Conservation (phyloP, 139 green algal species). For the Picochlorum sp. region DNA sequence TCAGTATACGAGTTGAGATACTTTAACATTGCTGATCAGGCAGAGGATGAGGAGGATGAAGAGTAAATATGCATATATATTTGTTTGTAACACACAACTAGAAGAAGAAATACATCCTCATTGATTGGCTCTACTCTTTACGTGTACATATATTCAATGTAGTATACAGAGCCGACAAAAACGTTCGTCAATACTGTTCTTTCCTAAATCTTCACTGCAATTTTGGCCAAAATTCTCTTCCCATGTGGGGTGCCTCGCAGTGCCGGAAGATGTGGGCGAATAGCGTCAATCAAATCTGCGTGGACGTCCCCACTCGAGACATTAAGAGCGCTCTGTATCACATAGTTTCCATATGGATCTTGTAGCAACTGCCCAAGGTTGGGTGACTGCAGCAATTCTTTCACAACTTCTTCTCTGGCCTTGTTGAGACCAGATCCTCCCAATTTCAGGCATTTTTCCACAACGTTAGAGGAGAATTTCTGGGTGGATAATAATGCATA, state of each 20-base stretch:
- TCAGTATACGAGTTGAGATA: constrained; percentile 95
- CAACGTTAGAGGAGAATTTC: constrained; percentile 97
- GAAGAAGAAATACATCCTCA: not conserved
- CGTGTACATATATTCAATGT: constrained; percentile 1
- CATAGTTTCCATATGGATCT: constrained; percentile 94
- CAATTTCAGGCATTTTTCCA: constrained; percentile 98
- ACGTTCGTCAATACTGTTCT: not conserved
- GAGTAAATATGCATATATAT: constrained; percentile 17
- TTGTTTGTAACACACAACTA: not conserved
- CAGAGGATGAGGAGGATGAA: constrained; percentile 79
- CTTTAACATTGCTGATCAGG: constrained; percentile 97
- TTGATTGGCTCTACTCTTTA: not conserved
- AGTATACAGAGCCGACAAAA: constrained; percentile 1
- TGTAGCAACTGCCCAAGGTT: constrained; percentile 75
- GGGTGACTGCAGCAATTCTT: constrained; percentile 69
- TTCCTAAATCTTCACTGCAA: constrained; percentile 46
- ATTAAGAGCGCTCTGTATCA: constrained; percentile 62
- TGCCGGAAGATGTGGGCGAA: constrained; percentile 77
- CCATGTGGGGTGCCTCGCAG: constrained; percentile 88
- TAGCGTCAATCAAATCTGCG: constrained; percentile 75
- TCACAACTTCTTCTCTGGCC: constrained; percentile 65
- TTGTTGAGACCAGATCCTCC: constrained; percentile 51
- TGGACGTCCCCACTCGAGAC: constrained; percentile 57
- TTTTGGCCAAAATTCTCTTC: constrained; percentile 88
- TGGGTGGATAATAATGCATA: constrained; percentile 83